A percentile compares a stretch with the other conserved stretches of the same genome.
phyloP scores from a whole-genome alignment of 495 filamentous ascomycete species.

The Hypoxylon perforatum region DNA sequence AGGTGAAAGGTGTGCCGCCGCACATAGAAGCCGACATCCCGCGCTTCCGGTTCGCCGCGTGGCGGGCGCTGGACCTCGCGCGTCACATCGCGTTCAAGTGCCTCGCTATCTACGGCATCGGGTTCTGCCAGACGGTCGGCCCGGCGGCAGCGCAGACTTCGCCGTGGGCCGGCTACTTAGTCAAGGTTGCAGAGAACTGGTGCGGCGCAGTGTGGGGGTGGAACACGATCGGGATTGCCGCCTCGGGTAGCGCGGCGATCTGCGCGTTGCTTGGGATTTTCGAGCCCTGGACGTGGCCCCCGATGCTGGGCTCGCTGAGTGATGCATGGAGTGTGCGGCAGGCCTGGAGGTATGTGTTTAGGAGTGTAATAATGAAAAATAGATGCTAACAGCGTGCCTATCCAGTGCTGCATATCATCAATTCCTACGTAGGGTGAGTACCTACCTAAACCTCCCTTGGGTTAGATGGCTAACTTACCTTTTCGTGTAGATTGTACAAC shows the following conservation, averaged over 20 bases:
- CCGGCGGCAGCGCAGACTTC: background rate
- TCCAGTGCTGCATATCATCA: constrained; percentile 22
- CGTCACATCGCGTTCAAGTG: constrained; percentile 16
- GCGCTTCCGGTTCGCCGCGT: constrained; percentile 7
- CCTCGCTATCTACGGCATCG: constrained; percentile 15
- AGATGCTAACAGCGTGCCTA: background rate
- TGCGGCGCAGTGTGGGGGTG: constrained; percentile 21
- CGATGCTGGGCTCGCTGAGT: constrained; percentile 3
- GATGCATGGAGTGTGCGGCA: constrained; percentile 25
- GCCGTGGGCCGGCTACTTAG: background rate
- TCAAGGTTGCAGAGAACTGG: constrained; percentile 1
- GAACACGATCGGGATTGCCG: constrained; percentile 12
- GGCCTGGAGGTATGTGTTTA: constrained; percentile 18
- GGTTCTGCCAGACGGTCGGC: constrained; percentile 7
- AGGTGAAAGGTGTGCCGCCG: constrained; percentile 40
- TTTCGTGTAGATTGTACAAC: constrained; percentile 26
- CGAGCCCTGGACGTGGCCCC: constrained; percentile 30
- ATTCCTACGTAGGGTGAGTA: constrained; percentile 18
- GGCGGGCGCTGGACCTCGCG: background rate
- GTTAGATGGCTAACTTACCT: background rate
- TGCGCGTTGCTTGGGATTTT: constrained; percentile 10
- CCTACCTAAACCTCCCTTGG: background rate
- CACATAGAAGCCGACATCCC: background rate
- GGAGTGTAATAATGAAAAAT: background rate
- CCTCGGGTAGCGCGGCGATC: constrained; percentile 14